Conservation (phyloP, 192 early-diverging fungal genomes). For the Umbelopsis isabellina region DNA sequence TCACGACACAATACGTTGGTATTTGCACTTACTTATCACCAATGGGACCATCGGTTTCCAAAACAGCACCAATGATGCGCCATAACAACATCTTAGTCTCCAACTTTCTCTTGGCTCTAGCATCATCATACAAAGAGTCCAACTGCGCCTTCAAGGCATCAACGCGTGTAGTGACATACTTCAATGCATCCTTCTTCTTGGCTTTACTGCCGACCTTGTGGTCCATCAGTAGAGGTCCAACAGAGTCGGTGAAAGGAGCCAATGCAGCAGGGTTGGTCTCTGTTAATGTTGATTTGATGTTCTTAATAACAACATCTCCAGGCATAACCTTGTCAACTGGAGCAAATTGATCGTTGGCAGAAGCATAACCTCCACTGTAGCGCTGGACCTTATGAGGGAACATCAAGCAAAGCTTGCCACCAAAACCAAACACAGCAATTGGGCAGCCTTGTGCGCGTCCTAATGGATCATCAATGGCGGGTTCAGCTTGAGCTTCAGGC, state of each 20-base stretch:
- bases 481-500: background rate
- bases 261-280: conserved; percentile 1
- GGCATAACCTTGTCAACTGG: conserved; percentile 49
- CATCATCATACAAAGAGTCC: conserved; percentile 6
- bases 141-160: conserved; percentile 20
- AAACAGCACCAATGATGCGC: conserved; percentile 61
- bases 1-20: too few species aligned
- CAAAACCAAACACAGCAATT: conserved; percentile 75
- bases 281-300: conserved; percentile 49
- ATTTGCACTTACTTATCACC: conserved; percentile 51
- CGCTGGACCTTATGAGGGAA: conserved; percentile 68
- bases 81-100: conserved; percentile 50
- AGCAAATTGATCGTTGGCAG: conserved; percentile 28
- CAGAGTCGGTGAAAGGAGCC: conserved; percentile 37
- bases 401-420: conserved; percentile 67
- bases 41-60: conserved; percentile 68
- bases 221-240: conserved; percentile 67
- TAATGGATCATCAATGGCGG: conserved; percentile 38
- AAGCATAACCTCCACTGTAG: conserved; percentile 28
- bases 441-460: conserved; percentile 56
- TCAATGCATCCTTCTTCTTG: conserved; percentile 52
- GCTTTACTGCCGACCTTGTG: conserved; percentile 41
- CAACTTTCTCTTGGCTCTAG: conserved; percentile 5
- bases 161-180: conserved; percentile 44
- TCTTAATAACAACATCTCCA: conserved; percentile 54